Conservation (phyloP, 345 rosid species). For the Aethionema arabicum region DNA sequence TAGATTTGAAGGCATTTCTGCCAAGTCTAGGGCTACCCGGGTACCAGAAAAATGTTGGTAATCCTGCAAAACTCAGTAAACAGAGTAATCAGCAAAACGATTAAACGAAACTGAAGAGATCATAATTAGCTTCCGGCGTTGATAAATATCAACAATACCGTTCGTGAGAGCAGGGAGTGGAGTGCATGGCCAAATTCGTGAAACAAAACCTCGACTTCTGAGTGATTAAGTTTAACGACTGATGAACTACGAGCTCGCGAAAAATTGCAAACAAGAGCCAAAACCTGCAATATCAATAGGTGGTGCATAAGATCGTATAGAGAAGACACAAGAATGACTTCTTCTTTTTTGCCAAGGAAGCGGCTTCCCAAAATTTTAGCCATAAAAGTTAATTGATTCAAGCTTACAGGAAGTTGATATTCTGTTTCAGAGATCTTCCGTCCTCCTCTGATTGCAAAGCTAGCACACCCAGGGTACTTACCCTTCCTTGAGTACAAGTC, state of each 20-base stretch:
- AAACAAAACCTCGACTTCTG: conserved; percentile 87
- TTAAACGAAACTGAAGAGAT: conserved; percentile 6
- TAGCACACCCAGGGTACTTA: conserved; percentile 97
- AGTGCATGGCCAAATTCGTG: conserved; percentile 99
- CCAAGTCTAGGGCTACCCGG: conserved; percentile 87
- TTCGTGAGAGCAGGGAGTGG: conserved; percentile 88
- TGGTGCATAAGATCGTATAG: not conserved
- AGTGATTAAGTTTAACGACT: conserved; percentile 70
- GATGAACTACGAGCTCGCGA: conserved; percentile 53
- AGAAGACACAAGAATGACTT: not conserved
- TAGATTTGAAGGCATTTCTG: conserved; percentile 91
- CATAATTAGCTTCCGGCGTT: not conserved
- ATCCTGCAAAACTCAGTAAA: conserved; percentile 52
- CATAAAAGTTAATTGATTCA: not conserved
- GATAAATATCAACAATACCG: conserved; percentile 49
- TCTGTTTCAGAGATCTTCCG: conserved; percentile 75
- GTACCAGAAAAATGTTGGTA: conserved; percentile 97
- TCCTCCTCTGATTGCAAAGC: conserved; percentile 88
- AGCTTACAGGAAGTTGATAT: conserved; percentile 91
- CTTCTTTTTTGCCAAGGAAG: not conserved
- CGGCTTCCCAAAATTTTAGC: not conserved
- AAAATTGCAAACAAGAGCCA: conserved; percentile 92
- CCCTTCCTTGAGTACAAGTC: conserved; percentile 83
- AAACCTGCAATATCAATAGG: conserved; percentile 57
- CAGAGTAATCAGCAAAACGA: conserved; percentile 20